Percentiles rank a stretch among this genome's conserved stretches.
Conservation (phyloP, 768 basidiomycete species). For the Botryobasidium botryosum region DNA sequence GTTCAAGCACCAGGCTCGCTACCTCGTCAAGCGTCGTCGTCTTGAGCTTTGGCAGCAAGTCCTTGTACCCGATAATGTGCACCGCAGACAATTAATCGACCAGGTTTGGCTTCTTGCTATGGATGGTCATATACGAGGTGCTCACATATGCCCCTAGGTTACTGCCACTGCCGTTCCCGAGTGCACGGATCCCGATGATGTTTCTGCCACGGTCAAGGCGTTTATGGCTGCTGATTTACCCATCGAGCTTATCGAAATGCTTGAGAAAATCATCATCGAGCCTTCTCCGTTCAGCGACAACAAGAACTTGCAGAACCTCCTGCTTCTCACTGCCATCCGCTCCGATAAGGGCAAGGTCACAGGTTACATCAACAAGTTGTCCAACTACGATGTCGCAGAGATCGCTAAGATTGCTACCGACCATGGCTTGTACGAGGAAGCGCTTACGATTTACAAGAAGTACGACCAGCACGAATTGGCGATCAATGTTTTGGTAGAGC, state of each 20-base stretch:
- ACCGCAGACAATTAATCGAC: slow-evolving; percentile 87
- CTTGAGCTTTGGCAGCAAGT: slow-evolving; percentile 96
- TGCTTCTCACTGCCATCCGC: slow-evolving; percentile 88
- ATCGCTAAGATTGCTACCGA: slow-evolving; percentile 96
- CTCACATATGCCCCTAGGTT: slow-evolving; percentile 32
- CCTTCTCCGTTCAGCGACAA: slow-evolving; percentile 97
- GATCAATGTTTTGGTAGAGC: slow-evolving; percentile 95
- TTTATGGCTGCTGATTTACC: slow-evolving; percentile 96
- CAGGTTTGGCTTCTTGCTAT: slow-evolving; percentile 34
- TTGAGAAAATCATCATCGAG: slow-evolving; percentile 98
- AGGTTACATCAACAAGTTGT: slow-evolving; percentile 91
- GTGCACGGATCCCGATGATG: slow-evolving; percentile 95
- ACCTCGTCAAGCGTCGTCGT: slow-evolving; percentile 89
- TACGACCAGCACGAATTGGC: slow-evolving; percentile 89
- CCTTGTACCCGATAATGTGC: slow-evolving; percentile 70
- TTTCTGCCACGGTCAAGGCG: slow-evolving; percentile 95
- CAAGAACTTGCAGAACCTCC: slow-evolving; percentile 85
- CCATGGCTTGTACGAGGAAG: slow-evolving; percentile 89
- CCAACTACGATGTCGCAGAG: slow-evolving; percentile 86
- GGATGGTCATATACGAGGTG: neutral
- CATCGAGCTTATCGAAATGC: slow-evolving; percentile 86
- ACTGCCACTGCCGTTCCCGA: slow-evolving; percentile 92
- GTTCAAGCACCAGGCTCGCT: slow-evolving; percentile 99
- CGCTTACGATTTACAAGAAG: slow-evolving; percentile 95
- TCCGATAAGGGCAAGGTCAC: slow-evolving; percentile 98